Evolutionary conservation across 2,329 filamentous ascomycete genomes (phyloP), one percentile per base, ranked within the genome.

Genomic region (Mollisia scopiformis): DNA sequence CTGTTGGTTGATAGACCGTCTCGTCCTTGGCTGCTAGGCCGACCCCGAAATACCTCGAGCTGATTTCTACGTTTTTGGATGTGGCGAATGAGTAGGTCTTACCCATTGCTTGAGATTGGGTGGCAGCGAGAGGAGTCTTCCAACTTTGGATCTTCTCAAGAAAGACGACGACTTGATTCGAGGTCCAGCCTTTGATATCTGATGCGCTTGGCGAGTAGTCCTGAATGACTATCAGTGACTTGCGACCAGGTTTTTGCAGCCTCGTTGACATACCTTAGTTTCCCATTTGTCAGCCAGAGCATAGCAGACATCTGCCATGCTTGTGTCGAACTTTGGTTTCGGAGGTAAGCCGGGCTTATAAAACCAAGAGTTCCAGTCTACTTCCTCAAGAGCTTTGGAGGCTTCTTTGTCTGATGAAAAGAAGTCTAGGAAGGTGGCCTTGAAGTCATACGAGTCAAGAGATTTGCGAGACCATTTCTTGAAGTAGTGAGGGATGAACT

Each of bases 401-500:
- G 83, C 80, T 28, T 84, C 82, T 2, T 83, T 77, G 71, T 96
- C 91, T 27, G 82, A 78, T 61, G 84, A 80, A 75, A 97, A 98
- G 81, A 97, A 98, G 65, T 90, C 85, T 35, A 97, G 75, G 55
- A 97, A 88, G 0, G 92, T 96, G 53, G 89, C 82, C 75, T 94
- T 96, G 84, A 99, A 99, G 72, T 98, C 92, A 70, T 91, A 96
- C 1, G 92, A 96, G 76, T 97, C 93, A 7, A 99, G 83, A 2
- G 92, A 97, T 76, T 93, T 94, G 72, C 86, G 85, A 59, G 90
- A 88, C 85, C 90, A 98, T 39, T 85, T 91, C 30, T 84, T 87
- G 75, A 98, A 98, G 79, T 98, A 97, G 75, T 97, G 88, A 16
- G 93, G 93, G 72, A 98, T 97, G 77, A 98, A 99, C 69, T 88